Base-by-base conservation (phyloP, 495 filamentous ascomycete genomes). In the Cryomyces minteri region DNA sequence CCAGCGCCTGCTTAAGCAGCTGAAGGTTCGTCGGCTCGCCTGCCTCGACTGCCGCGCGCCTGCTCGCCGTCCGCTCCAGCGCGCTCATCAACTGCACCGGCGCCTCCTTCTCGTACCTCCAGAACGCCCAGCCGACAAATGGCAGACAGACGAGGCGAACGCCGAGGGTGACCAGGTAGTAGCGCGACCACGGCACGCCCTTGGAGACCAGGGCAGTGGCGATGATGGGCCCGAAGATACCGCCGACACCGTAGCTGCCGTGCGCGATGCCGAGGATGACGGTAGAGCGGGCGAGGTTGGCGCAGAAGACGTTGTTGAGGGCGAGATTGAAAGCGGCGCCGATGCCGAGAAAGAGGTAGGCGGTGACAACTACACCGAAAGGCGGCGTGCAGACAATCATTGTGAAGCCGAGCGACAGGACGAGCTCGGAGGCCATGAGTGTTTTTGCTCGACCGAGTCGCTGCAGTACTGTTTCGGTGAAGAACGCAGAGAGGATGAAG, bases 191-290 rank as follows among this genome's bases (percentile, higher is more conserved):
- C 5, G 60, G 34, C 5, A 62, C 45, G 0, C 62, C 63, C 4
- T 63, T 69, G 1, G 69, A 66, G 0, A 76, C 72, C 45, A 83
- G 64, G 9, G 72, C 65, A 0, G 82, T 87, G 5, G 82, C 82
- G 31, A 84, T 71, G 4, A 88, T 58, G 4, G 84, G 82, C 0
- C 72, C 77, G 11, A 82, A 48, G 6, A 71, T 78, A 40, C 52
- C 83, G 7, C 84, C 84, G 11, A 84, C 59, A 4, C 82, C 83
- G 61, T 90, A 90, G 12, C 61, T 58, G 4, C 80, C 83, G 58
- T 87, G 80, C 40, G 77, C 61, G 37, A 62, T 54, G 0, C 81
- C 79, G 1, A 88, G 67, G 31, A 76, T 65, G 2, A 69, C 67
- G 0, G 79, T 83, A 4, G 67, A 57, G 39, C 79, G 73, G 4